Evolutionary conservation across 2,329 filamentous ascomycete species (phyloP).

Genomic region (Pseudonectria foliicola): DNA sequence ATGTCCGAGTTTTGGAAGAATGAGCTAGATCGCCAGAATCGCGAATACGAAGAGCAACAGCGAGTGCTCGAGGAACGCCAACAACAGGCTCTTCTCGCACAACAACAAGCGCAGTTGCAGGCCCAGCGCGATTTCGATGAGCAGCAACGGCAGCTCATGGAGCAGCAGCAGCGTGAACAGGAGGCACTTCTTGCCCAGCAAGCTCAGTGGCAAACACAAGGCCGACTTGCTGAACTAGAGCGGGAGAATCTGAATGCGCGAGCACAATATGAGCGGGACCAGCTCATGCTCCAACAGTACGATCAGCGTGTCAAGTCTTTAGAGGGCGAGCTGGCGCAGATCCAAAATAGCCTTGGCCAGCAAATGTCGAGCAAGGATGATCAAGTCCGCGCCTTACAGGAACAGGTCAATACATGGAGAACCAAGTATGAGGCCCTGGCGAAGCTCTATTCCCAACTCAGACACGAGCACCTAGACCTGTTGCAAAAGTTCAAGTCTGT

Average conservation of each 20-base stretch:
- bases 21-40: conserved; percentile 83
- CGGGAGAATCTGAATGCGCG: conserved; percentile 90
- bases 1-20: conserved; percentile 98
- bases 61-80: conserved; percentile 80
- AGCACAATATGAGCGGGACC: conserved; percentile 94
- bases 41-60: conserved; percentile 93
- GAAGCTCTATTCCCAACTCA: conserved; percentile 93
- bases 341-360: conserved; percentile 76
- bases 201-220: conserved; percentile 88
- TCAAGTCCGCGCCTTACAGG: conserved; percentile 84
- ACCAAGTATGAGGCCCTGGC: conserved; percentile 94
- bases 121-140: conserved; percentile 95
- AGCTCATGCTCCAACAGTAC: conserved; percentile 94
- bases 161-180: conserved; percentile 86
- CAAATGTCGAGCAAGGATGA: conserved; percentile 89
- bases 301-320: conserved; percentile 90
- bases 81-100: conserved; percentile 69
- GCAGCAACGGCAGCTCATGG: conserved; percentile 77
- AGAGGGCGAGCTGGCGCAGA: conserved; percentile 76
- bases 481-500: conserved; percentile 94
- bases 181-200: conserved; percentile 86
- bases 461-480: conserved; percentile 89
- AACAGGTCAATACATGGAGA: conserved; percentile 96
- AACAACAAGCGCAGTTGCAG: conserved; percentile 75
- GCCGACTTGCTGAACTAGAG: conserved; percentile 90